Base-by-base conservation (phyloP, 2,329 filamentous ascomycete species). In the Teratosphaeria zuluensis region DNA sequence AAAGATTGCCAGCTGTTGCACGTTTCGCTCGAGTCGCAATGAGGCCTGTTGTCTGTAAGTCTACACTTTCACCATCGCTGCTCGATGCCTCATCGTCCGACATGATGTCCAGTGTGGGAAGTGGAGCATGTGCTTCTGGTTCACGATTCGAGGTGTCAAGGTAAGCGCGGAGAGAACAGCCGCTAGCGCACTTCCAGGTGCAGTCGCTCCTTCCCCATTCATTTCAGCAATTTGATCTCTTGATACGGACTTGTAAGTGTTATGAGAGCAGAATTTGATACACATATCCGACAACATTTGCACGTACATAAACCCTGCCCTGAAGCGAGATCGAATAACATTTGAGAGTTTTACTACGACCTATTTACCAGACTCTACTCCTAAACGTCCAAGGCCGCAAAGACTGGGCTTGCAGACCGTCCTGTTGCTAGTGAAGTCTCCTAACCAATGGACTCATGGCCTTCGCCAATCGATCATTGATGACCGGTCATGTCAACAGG, bases 1-100 rank as follows among this genome's bases (percentile, higher is more conserved):
- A 88, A 63, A 90, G 85, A 71, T 90, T 92, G 59, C 91, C 91
- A 21, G 91, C 91, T 0, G 89, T 95, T 12, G 86, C 85, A 63
- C 91, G 87, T 73, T 85, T 89, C 64, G 84, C 79, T 60, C 91
- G 87, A 42, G 84, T 84, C 4, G 86, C 89, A 53, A 86, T 86
- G 42, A 92, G 81, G 79, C 86, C 69, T 9, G 65, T 68, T 8
- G 64, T 66, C 21, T 55, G 56, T 51, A 71, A 46, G 56, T 71
- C 69, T 46, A 70, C 66, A 52, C 59, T 58, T 7, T 62, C 59
- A 14, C 28, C 42, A 11, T 62, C 64, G 62, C n/a, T 42, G 33
- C 57, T 59, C 14, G 62, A 64, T 12, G 46, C 53, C 31, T 64
- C 63, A 51, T 66, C 65, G 57, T 63, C 58, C n/a, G 65, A 68